Evolutionary conservation across 2,329 filamentous ascomycete genomes (phyloP).

Genomic region (Ophiostoma tasmaniense): DNA sequence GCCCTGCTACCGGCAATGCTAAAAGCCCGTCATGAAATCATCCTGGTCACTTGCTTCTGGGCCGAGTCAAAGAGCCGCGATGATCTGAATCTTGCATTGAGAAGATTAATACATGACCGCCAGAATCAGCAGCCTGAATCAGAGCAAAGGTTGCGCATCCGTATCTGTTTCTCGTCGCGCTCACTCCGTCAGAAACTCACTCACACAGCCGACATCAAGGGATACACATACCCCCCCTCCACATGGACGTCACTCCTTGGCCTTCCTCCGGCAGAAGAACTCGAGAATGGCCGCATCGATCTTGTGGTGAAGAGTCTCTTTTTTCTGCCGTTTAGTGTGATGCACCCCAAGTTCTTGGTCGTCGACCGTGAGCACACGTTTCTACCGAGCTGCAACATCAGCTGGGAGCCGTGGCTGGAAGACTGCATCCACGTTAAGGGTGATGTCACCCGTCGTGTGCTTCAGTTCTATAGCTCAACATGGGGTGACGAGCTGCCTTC

Average conservation of each 20-base stretch:
- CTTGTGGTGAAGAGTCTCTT: conserved; percentile 70
- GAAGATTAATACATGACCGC: not conserved
- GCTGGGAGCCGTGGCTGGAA: conserved; percentile 84
- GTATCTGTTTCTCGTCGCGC: conserved; percentile 67
- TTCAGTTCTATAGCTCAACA: conserved; percentile 59
- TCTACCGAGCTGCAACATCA: conserved; percentile 74
- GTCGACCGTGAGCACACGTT: conserved; percentile 59
- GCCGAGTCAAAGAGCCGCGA: conserved; percentile 52
- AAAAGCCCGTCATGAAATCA: conserved; percentile 18
- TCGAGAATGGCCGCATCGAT: conserved; percentile 53
- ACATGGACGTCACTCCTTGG: conserved; percentile 56
- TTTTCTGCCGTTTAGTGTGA: conserved; percentile 71
- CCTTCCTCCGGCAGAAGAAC: conserved; percentile 45
- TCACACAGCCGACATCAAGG: conserved; percentile 56
- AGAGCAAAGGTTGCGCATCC: conserved; percentile 44
- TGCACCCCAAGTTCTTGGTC: conserved; percentile 78
- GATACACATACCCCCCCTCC: conserved; percentile 51
- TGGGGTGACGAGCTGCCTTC: conserved; percentile 44
- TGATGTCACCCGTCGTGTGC: conserved; percentile 49
- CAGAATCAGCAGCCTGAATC: conserved; percentile 42
- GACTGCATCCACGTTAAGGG: conserved; percentile 62
- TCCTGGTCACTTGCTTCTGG: conserved; percentile 24
- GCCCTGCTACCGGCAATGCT: conserved; percentile 54
- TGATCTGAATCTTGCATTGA: conserved; percentile 49
- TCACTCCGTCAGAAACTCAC: conserved; percentile 66